Evolutionary conservation across 306 rosid species (phyloP).

Genomic region (Cicer pinnatifidum): DNA sequence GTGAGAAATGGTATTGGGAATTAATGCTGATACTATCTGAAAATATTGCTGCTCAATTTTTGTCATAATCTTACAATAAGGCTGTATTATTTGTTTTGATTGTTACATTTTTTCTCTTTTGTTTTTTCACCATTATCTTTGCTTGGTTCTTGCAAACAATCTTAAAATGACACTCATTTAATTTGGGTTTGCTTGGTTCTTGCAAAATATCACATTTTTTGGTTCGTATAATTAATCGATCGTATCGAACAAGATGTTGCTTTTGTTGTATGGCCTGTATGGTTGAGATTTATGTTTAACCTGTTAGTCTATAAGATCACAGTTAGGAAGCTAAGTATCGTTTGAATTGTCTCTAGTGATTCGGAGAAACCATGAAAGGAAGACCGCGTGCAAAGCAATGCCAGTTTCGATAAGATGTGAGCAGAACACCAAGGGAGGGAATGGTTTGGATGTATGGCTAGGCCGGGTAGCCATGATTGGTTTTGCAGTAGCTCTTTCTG

Average conservation of each 20-base stretch:
- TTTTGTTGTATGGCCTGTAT: background rate
- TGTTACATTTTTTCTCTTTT: no score
- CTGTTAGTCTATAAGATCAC: background rate
- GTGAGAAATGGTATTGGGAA: no score
- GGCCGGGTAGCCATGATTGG: slow-evolving; percentile 94
- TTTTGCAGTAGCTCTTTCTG: slow-evolving; percentile 72
- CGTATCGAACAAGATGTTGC: background rate
- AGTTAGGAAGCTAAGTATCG: slow-evolving; percentile 1
- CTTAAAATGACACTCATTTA: background rate
- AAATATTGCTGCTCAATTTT: no score
- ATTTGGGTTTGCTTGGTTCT: background rate
- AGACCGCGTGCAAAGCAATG: slow-evolving; percentile 49
- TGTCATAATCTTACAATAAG: no score
- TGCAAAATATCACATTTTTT: background rate
- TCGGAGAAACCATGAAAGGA: slow-evolving; percentile 53
- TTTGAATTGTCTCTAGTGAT: slow-evolving; percentile 54
- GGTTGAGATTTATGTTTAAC: background rate
- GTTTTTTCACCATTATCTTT: no score
- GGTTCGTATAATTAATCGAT: background rate
- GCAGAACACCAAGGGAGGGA: slow-evolving; percentile 65
- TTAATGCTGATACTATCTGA: no score
- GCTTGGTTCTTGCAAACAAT: slow-evolving; percentile 9
- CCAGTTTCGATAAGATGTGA: slow-evolving; percentile 73
- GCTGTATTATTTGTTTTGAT: no score
- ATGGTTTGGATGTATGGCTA: slow-evolving; percentile 78